Evolutionary conservation across 345 rosid genomes (phyloP).

Genomic region (Rhizophora apiculata): DNA sequence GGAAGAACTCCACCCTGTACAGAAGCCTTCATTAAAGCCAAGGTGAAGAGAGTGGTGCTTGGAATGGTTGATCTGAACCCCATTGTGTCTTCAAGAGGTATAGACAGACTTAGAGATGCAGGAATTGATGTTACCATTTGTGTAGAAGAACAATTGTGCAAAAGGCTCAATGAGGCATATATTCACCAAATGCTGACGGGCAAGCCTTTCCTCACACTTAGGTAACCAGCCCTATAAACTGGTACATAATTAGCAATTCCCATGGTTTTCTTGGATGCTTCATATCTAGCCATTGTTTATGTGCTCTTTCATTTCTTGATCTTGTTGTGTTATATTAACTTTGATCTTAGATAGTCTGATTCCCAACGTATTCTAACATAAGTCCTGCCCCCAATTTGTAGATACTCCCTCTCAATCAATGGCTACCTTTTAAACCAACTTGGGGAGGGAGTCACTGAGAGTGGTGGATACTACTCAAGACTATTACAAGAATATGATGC

Average conservation of each 20-base stretch:
- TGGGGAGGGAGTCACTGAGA: constrained; percentile 51
- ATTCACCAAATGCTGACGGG: constrained; percentile 65
- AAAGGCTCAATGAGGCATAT: constrained; percentile 69
- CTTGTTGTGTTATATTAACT: background rate
- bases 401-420: constrained; percentile 68
- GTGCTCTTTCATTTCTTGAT: background rate
- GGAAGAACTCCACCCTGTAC: constrained; percentile 95
- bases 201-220: constrained; percentile 65
- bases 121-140: constrained; percentile 69
- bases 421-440: constrained; percentile 52
- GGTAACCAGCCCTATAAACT: constrained; percentile 36
- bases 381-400: constrained; percentile 23
- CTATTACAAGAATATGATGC: constrained; percentile 76
- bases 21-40: constrained; percentile 79
- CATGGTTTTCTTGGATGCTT: background rate
- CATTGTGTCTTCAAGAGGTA: constrained; percentile 74
- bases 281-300: background rate
- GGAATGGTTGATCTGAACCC: constrained; percentile 94
- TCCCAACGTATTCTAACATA: constrained; percentile 1
- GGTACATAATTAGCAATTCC: background rate
- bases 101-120: constrained; percentile 52
- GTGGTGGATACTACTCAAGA: constrained; percentile 69
- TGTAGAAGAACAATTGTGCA: constrained; percentile 74
- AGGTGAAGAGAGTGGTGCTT: constrained; percentile 69
- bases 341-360: background rate